phyloP scores from a whole-genome alignment of 148 eudicot genomes.

The Persicaria maculosa region DNA sequence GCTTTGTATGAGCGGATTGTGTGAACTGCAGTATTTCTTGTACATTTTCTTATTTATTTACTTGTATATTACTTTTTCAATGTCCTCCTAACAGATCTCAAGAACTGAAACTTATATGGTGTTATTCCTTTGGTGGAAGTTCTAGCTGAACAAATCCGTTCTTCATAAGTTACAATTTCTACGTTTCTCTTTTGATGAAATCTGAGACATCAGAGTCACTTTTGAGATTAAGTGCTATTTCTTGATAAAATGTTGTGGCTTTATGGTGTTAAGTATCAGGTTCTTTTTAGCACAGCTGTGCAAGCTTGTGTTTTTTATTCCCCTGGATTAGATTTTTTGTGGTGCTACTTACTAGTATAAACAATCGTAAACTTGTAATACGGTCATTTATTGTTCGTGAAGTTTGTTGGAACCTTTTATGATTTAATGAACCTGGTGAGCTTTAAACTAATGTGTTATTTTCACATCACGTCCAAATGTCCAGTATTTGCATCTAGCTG shows the following conservation, averaged over 20 bases:
- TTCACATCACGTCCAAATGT: not conserved
- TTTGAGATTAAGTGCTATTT: not conserved
- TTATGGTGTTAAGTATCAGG: not conserved
- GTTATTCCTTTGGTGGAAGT: not conserved
- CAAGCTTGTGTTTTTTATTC: not conserved
- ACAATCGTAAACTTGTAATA: not conserved
- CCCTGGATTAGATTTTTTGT: not conserved
- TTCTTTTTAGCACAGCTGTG: not conserved
- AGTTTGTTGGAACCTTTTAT: not conserved
- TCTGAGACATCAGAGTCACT: not conserved
- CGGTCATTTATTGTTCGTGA: not conserved
- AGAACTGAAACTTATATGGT: not conserved
- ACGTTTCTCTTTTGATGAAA: not conserved
- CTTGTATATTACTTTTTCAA: not conserved
- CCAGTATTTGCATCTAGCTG: not conserved
- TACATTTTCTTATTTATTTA: not conserved
- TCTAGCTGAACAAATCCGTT: not conserved
- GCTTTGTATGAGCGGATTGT: not conserved
- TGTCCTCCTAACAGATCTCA: not conserved
- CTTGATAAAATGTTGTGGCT: not conserved
- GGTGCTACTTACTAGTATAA: not conserved
- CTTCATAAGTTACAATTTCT: no score
- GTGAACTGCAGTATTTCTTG: not conserved
- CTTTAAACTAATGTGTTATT: not conserved
- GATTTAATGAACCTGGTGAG: not conserved